Percentiles rank a stretch among this genome's conserved stretches.
Evolutionary conservation across 108 stramenopile species (phyloP).

Genomic region (Epipyxis sp.): DNA sequence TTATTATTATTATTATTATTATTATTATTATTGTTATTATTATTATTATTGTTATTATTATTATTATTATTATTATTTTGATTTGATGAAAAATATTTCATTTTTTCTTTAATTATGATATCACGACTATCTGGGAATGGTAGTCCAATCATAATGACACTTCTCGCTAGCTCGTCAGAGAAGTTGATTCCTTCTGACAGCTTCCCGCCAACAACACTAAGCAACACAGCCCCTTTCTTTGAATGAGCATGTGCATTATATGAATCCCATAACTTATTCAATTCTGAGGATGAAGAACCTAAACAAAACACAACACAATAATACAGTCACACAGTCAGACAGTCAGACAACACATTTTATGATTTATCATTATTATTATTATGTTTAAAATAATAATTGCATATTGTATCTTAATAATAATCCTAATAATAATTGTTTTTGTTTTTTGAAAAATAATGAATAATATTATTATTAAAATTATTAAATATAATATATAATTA

Average conservation of each 20-base stretch:
- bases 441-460: too few species aligned
- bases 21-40: slow-evolving; percentile 27
- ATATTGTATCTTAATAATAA: too few species aligned
- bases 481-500: too few species aligned
- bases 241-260: background rate
- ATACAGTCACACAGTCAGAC: too few species aligned
- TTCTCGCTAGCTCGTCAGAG: slow-evolving; percentile 87
- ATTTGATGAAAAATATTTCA: slow-evolving; percentile 58
- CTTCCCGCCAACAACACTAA: slow-evolving; percentile 93
- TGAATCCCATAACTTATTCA: background rate
- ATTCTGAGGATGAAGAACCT: too few species aligned
- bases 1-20: too few species aligned
- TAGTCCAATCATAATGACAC: slow-evolving; percentile 90
- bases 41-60: slow-evolving; percentile 57
- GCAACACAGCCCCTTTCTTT: slow-evolving; percentile 60
- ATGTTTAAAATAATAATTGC: too few species aligned
- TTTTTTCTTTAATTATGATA: slow-evolving; percentile 86
- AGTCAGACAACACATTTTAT: too few species aligned
- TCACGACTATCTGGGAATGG: slow-evolving; percentile 96
- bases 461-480: too few species aligned
- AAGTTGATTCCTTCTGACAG: slow-evolving; percentile 99
- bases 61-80: slow-evolving; percentile 7
- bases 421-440: too few species aligned
- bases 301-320: too few species aligned
- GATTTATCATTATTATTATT: too few species aligned